phyloP scores from a whole-genome alignment of 2,329 filamentous ascomycete species.

The Ceratocystis huliohia region DNA sequence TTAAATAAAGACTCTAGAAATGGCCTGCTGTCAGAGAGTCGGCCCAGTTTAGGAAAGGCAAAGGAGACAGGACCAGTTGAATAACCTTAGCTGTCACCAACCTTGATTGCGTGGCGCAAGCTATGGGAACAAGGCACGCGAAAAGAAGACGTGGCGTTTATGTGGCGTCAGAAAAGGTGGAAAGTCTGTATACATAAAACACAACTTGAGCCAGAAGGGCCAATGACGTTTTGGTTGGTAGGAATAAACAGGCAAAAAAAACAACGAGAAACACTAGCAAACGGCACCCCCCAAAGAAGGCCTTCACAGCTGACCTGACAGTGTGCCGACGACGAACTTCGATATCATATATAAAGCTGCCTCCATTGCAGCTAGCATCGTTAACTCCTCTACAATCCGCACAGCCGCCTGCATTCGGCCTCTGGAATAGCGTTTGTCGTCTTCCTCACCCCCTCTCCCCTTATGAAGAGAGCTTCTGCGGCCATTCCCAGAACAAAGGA shows the following conservation, averaged over 20 bases:
- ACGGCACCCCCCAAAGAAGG: not conserved
- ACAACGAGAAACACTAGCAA: not conserved
- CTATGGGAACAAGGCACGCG: not conserved
- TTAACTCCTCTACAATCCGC: not conserved
- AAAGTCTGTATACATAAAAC: not conserved
- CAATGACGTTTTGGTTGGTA: constrained; percentile 13
- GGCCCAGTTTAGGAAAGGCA: not conserved
- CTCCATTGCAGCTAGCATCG: not conserved
- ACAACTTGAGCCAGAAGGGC: not conserved
- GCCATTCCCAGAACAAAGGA: not conserved
- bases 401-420: not conserved
- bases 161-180: not conserved
- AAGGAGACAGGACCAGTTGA: not conserved
- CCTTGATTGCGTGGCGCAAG: not conserved
- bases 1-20: constrained; percentile 2
- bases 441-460: not conserved
- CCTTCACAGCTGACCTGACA: not conserved
- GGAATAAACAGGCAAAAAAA: not conserved
- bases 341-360: not conserved
- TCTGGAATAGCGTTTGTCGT: not conserved
- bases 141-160: not conserved
- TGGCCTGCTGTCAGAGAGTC: constrained; percentile 7
- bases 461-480: not conserved
- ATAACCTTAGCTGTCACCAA: not conserved
- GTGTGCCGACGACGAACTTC: not conserved